Evolutionary conservation across 176 grass and related monocot species (phyloP).

Genomic region (Puccinellia tenuiflora): DNA sequence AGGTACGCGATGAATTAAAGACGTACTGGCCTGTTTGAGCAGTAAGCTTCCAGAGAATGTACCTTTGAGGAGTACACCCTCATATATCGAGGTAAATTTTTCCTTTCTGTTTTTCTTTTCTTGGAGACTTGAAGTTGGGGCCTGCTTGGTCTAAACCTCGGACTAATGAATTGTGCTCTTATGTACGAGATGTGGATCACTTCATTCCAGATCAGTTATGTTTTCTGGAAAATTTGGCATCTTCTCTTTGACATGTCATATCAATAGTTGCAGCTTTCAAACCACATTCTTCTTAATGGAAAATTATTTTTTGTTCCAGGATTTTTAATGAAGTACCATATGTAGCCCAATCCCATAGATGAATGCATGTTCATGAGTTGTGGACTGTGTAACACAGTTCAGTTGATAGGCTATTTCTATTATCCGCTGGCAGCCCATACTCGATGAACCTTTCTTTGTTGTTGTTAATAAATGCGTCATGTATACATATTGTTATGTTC

Average conservation of each 20-base stretch:
- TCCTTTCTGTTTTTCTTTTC: constrained; percentile 11
- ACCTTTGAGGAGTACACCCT: constrained; percentile 33
- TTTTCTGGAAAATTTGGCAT: background rate
- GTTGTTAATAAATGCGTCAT: constrained; percentile 8
- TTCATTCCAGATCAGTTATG: background rate
- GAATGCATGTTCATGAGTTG: constrained; percentile 19
- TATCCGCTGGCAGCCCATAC: background rate
- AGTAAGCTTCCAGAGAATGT: constrained; percentile 53
- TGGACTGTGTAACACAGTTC: constrained; percentile 14
- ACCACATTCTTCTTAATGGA: background rate
- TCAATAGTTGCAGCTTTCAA: constrained; percentile 11
- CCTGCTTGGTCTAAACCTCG: background rate
- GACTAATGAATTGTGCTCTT: constrained; percentile 14
- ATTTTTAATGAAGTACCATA: constrained; percentile 8
- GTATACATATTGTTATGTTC: constrained; percentile 9
- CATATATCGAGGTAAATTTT: constrained; percentile 44
- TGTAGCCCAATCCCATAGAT: background rate
- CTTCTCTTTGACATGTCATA: background rate
- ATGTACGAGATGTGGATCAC: background rate
- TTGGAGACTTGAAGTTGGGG: constrained; percentile 10
- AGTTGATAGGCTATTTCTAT: constrained; percentile 10
- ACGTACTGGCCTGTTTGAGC: constrained; percentile 58
- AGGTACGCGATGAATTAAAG: constrained; percentile 91
- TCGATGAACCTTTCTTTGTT: background rate
- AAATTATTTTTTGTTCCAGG: background rate